A percentile compares a stretch with the other conserved stretches of the same genome.
These are phyloP conservation scores for Candida odintsovae DNA, from an alignment of 805 yeast species.

Conservation along the genomic window DNA sequence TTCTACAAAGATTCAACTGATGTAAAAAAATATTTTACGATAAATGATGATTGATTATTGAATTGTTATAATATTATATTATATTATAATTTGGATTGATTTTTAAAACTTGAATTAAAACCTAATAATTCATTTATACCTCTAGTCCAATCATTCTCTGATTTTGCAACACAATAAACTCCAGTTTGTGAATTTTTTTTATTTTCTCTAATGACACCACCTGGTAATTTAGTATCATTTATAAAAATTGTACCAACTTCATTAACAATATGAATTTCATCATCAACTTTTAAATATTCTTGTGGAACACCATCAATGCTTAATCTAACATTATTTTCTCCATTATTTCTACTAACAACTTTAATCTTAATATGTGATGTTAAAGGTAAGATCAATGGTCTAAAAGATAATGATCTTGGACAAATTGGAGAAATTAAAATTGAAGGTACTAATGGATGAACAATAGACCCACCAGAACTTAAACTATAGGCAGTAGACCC, in stretches of 20 bases:
- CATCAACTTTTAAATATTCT: constrained; percentile 63
- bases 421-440: constrained; percentile 52
- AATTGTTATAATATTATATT: too few relatives aligned
- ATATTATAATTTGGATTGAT: constrained; percentile 23
- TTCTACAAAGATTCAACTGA: too few relatives aligned
- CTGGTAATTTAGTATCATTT: constrained; percentile 37
- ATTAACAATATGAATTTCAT: constrained; percentile 67
- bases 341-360: constrained; percentile 42
- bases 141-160: constrained; percentile 86
- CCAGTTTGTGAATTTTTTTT: constrained; percentile 39
- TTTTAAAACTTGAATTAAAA: constrained; percentile 78
- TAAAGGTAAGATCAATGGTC: constrained; percentile 62
- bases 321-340: constrained; percentile 45
- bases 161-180: constrained; percentile 81
- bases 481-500: constrained; percentile 58
- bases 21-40: too few relatives aligned
- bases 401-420: constrained; percentile 45
- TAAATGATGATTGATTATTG: too few relatives aligned
- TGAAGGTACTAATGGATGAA: constrained; percentile 50
- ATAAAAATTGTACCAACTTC: constrained; percentile 58
- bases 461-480: constrained; percentile 49
- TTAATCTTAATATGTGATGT: constrained; percentile 66
- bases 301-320: constrained; percentile 84
- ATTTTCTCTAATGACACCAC: constrained; percentile 12
- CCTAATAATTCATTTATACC: constrained; percentile 87